phyloP scores from a whole-genome alignment of 495 filamentous ascomycete genomes.

The Penicillium silybi region DNA sequence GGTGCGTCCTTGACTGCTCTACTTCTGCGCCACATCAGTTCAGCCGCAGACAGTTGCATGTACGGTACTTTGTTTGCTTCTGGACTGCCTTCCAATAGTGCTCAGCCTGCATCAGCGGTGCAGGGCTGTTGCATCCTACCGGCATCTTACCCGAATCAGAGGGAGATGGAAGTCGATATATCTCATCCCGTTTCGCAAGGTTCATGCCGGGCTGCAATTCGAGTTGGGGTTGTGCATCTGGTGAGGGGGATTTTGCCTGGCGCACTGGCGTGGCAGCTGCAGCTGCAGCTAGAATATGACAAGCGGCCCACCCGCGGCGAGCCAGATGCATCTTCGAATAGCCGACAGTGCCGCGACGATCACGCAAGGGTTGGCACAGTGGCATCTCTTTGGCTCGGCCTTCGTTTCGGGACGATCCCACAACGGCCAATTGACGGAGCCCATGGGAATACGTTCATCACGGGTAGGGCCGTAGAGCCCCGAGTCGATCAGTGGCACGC shows the following conservation, averaged over 20 bases:
- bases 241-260: not conserved
- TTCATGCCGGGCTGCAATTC: not conserved
- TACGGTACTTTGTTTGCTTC: slow-evolving; percentile 8
- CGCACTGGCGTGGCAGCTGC: slow-evolving; percentile 4
- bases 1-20: slow-evolving; percentile 2
- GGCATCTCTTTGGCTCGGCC: not conserved
- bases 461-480: not conserved
- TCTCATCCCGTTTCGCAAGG: too few species aligned
- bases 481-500: not conserved
- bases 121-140: not conserved
- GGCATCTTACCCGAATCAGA: not conserved
- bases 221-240: not conserved
- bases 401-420: not conserved
- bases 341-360: slow-evolving; percentile 8
- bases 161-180: not conserved
- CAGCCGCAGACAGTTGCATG: not conserved
- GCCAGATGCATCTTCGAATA: slow-evolving; percentile 5
- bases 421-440: not conserved
- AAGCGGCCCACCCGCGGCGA: slow-evolving; percentile 10
- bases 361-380: slow-evolving; percentile 17
- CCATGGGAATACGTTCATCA: not conserved
- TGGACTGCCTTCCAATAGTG: not conserved
- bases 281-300: slow-evolving; percentile 18
- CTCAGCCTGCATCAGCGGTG: slow-evolving; percentile 1
- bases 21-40: slow-evolving; percentile 16